Base-by-base conservation (phyloP, 495 filamentous ascomycete genomes). In the Pyronema omphalodes region DNA sequence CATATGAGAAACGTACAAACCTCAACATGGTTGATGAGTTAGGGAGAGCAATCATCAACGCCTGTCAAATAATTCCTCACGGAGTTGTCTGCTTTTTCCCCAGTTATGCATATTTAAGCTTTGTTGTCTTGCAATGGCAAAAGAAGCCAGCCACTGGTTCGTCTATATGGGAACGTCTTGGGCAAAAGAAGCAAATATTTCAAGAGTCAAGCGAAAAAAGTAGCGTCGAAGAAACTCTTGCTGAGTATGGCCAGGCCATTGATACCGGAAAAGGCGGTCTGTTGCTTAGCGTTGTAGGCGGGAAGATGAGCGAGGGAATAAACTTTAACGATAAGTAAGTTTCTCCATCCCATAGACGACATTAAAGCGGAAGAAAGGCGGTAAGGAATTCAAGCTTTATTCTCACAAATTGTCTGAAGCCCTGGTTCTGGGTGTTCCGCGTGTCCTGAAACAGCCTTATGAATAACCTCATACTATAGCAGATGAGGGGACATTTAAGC, bases 41-140 rank as follows among this genome's bases (percentile, higher is more conserved):
- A 3, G 89, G 87, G 3, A 66, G 77, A 44, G 78, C 80, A 0
- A 71, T 94, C 11, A 68, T 85, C 17, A 80, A 82, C 43, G 69
- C 89, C 7, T 83, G 79, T 60, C 71, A 74, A 35, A 68, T 76
- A 14, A 84, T 95, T 9, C 88, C 87, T 0, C 88, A 94, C 58
- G 91, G 91, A 9, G 75, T 96, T 9, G 87, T 96, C n/a, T 81
- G 89, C 7, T 98, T 98, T 67, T 95, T 98, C 60, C 88, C 93
- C 15, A 91, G 85, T 64, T 95, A 96, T 68, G 76, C 82, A 19
- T 95, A 94, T 66, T 74, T 98, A 3, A 78, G 84, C 50, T 75
- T 79, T 37, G 82, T 93, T 36, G 65, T 86, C 36, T 62, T 58
- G 19, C 68, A 73, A 4, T 94, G 88, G 89, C 76, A 78, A 57